A percentile compares a stretch with the other conserved stretches of the same genome.
phyloP scores from a whole-genome alignment of 2,329 filamentous ascomycete genomes.

The Dothiorella sarmentorum region DNA sequence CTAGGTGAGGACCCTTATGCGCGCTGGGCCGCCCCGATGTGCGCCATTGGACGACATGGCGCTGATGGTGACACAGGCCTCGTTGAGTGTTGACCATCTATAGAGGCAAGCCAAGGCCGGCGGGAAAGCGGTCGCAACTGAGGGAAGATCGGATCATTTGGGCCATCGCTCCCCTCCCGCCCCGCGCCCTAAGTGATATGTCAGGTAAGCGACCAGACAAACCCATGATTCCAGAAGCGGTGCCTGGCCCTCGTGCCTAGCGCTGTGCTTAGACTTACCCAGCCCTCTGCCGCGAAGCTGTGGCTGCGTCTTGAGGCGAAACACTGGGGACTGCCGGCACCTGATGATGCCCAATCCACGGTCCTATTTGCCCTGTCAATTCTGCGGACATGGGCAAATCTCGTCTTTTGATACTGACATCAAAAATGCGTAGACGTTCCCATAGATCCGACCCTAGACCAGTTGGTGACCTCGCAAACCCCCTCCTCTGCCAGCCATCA shows the following conservation, averaged over 20 bases:
- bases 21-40: conserved; percentile 2
- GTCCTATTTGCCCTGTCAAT: conserved; percentile 9
- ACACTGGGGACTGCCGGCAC: conserved; percentile 16
- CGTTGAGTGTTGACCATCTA: background rate
- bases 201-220: conserved; percentile 7
- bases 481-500: background rate
- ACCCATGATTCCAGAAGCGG: conserved; percentile 2
- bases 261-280: conserved; percentile 8
- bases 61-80: conserved; percentile 8
- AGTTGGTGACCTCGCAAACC: conserved; percentile 2
- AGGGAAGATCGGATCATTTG: background rate
- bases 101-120: conserved; percentile 4
- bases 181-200: too few relatives aligned
- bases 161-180: too few relatives aligned
- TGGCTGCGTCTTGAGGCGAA: conserved; percentile 13
- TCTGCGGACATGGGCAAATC: background rate
- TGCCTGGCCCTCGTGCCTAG: conserved; percentile 14
- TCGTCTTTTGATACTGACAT: conserved; percentile 14
- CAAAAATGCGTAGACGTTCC: conserved; percentile 15
- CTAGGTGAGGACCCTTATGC: conserved; percentile 15
- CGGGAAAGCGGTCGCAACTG: background rate
- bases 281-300: conserved; percentile 5
- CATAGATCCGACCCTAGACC: background rate
- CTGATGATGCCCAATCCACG: conserved; percentile 17
- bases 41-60: conserved; percentile 7